These are phyloP conservation scores for Uronychia binucleata DNA, from an alignment of 73 alveolate genomes.

Conservation along the genomic window DNA sequence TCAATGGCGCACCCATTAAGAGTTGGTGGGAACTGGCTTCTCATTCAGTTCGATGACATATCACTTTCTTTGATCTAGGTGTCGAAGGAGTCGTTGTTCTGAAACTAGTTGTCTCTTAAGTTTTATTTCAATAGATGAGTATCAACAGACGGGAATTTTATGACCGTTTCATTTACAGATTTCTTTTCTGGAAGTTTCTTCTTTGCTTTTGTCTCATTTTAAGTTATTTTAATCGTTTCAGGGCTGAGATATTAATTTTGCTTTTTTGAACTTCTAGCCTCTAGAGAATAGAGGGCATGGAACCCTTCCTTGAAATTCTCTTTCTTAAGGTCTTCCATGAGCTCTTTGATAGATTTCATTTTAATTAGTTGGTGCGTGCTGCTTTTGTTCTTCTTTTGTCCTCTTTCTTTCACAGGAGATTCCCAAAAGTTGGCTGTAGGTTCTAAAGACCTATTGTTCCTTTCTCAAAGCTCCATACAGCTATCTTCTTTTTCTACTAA, in stretches of 20 bases:
- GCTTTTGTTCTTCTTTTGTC: background rate
- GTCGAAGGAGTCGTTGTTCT: too few species aligned
- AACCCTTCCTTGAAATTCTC: background rate
- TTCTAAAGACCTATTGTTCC: background rate
- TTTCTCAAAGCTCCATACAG: background rate
- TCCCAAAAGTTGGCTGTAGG: background rate
- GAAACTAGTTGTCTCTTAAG: too few species aligned
- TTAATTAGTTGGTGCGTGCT: background rate
- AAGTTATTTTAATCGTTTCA: background rate
- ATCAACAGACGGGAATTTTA: background rate
- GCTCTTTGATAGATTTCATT: background rate
- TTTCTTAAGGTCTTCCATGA: background rate
- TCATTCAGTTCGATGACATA: background rate
- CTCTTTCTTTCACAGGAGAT: background rate
- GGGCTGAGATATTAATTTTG: background rate
- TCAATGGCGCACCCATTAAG: background rate
- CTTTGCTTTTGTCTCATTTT: background rate
- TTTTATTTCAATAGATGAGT: too few species aligned
- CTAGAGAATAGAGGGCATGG: background rate
- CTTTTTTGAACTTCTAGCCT: background rate
- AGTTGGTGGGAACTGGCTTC: background rate
- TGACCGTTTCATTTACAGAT: background rate
- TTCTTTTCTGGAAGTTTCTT: background rate
- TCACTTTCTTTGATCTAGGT: too few species aligned
- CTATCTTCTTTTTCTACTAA: background rate